Percentiles rank a stretch among this genome's conserved stretches.
These are phyloP conservation scores for Magnaporthiopsis incrustans DNA, from an alignment of 2,329 filamentous ascomycete genomes.

Conservation along the genomic window DNA sequence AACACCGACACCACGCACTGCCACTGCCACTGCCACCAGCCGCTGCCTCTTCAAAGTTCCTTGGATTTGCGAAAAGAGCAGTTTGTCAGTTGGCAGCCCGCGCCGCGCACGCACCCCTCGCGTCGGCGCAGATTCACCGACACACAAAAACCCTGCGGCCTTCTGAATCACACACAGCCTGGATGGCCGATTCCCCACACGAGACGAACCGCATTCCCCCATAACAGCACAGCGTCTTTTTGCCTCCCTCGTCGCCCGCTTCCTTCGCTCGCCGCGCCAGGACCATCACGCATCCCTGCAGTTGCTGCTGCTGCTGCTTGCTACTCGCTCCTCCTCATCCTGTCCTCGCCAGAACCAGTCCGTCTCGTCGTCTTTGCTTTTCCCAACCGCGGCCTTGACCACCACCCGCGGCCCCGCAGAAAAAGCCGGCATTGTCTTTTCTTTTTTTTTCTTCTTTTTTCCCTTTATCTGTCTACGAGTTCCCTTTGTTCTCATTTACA, in stretches of 20 bases:
- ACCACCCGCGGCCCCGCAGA: neutral
- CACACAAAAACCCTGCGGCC: neutral
- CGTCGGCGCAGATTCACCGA: neutral
- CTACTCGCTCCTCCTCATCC: neutral
- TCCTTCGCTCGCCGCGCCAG: neutral
- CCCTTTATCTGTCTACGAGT: too few relatives aligned
- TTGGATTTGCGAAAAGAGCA: too few relatives aligned
- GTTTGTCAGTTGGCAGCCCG: too few relatives aligned
- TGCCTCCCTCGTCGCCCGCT: neutral
- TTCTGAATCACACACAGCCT: neutral
- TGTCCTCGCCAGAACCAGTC: neutral
- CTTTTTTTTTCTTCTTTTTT: neutral
- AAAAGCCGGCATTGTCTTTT: neutral
- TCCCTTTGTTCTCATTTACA: too few relatives aligned
- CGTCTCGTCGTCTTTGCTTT: neutral
- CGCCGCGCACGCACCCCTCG: neutral
- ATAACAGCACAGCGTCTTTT: neutral
- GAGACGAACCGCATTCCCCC: neutral
- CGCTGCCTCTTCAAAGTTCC: neutral
- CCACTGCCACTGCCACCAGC: too few relatives aligned
- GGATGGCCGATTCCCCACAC: neutral
- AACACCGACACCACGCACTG: neutral
- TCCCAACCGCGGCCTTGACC: neutral
- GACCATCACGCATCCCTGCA: neutral
- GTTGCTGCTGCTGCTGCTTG: neutral